Base-by-base conservation (phyloP, 1,284 basidiomycete species). In the Vanrija humicola region DNA sequence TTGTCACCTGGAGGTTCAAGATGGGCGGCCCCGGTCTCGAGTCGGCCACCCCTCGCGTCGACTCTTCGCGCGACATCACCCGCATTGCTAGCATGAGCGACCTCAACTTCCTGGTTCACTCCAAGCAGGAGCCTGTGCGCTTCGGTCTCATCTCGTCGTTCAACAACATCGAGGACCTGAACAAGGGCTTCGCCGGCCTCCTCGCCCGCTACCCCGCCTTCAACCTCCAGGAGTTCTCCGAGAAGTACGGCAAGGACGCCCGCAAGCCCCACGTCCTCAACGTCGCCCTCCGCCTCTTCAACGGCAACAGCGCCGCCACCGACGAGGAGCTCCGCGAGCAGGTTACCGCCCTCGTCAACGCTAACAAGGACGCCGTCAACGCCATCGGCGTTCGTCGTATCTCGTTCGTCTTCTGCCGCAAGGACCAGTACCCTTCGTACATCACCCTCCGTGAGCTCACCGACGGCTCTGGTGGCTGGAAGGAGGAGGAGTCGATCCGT, bases 401-500 rank as follows among this genome's bases (percentile, higher is more conserved):
- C 56, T 94, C 95, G 2, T 85, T 95, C 74, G 81, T 98, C 63
- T 86, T 98, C 66, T 98, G 94, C 80, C 86, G 90, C 61, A 86
- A 84, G 54, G 89, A 89, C 55, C 84, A 89, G 72, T 98, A 98
- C 77, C 96, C 96, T 8, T 86, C 89, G 70, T 98, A 95, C 81
- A 90, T 88, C 79, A 98, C 96, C 46, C 80, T 98, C 45, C 89
- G 96, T 59, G 70, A 72, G 39, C 81, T 83, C 67, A 80, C 72
- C 52, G 77, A 84, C 47, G 34, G 34, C 34, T 34, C 34, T 1
- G 87, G 85, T 25, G 74, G 75, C 16, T 99, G 96, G 96, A 83
- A 82, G 59, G 96, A 98, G 82, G 92, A 98, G 76, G 86, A 91
- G 73, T 87, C 93, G 12, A 96, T 99, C 73, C 88, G 95, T 76